Percentiles rank a stretch among this genome's conserved stretches.
These are phyloP conservation scores for Hydnomerulius pinastri DNA, from an alignment of 768 basidiomycete species.

Conservation along the genomic window DNA sequence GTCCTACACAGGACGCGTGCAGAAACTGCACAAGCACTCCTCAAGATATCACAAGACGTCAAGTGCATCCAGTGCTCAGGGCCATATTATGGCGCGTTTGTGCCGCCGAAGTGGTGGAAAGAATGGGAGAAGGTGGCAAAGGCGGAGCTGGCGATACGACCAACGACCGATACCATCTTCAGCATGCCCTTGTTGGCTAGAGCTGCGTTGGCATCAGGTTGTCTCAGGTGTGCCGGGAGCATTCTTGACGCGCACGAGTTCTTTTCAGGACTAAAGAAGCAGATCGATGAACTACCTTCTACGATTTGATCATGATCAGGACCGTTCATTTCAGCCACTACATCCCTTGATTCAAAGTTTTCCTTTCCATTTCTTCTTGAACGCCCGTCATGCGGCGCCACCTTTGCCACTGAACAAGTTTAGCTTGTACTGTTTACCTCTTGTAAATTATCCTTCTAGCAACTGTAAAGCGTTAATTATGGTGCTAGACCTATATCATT, in stretches of 20 bases:
- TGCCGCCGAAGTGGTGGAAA: slow-evolving; percentile 69
- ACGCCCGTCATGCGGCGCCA: no score
- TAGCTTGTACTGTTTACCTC: no score
- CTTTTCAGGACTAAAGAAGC: slow-evolving; percentile 52
- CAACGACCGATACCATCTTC: slow-evolving; percentile 62
- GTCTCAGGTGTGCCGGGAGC: slow-evolving; percentile 66
- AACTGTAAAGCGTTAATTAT: no score
- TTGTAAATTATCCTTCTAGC: no score
- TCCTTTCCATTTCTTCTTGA: not conserved
- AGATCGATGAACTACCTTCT: slow-evolving; percentile 54
- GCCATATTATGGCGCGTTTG: slow-evolving; percentile 42
- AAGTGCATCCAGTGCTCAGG: slow-evolving; percentile 74
- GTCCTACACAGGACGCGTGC: slow-evolving; percentile 58
- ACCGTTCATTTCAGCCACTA: not conserved
- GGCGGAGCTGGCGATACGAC: slow-evolving; percentile 56
- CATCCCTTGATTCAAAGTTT: not conserved
- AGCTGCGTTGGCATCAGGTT: slow-evolving; percentile 52
- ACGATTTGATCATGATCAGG: slow-evolving; percentile 36
- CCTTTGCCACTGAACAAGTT: no score
- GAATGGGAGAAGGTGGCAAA: slow-evolving; percentile 58
- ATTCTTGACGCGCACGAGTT: slow-evolving; percentile 62
- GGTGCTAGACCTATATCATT: no score
- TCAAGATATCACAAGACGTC: slow-evolving; percentile 48
- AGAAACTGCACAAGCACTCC: slow-evolving; percentile 46
- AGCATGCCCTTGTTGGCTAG: slow-evolving; percentile 57